These are phyloP conservation scores for Sanghuangporus sanghuang DNA, from an alignment of 1,284 basidiomycete species.

Conservation along the genomic window DNA sequence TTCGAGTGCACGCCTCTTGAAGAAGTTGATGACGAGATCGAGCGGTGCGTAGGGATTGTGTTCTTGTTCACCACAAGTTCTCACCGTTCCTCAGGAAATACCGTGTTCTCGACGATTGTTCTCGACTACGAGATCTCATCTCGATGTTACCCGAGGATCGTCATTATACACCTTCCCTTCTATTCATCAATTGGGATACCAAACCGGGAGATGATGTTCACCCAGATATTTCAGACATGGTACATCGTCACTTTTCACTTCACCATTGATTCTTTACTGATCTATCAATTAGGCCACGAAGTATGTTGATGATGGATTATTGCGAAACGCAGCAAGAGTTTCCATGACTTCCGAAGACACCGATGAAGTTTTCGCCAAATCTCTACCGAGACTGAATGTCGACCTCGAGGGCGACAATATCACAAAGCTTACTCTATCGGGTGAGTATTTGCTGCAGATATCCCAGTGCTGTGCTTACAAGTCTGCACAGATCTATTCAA, in stretches of 20 bases:
- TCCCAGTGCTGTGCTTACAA: not conserved
- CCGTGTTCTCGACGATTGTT: constrained; percentile 63
- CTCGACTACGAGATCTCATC: constrained; percentile 59
- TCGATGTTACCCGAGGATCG: constrained; percentile 44
- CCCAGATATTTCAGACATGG: constrained; percentile 48
- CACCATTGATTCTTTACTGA: not conserved
- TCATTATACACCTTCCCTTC: constrained; percentile 52
- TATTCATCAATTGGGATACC: constrained; percentile 56
- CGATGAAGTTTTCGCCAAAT: constrained; percentile 45
- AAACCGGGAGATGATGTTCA: constrained; percentile 31
- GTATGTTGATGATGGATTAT: constrained; percentile 36
- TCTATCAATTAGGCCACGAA: constrained; percentile 36
- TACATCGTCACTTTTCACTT: constrained; percentile 27
- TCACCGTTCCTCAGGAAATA: constrained; percentile 48
- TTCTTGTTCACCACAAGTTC: constrained; percentile 1
- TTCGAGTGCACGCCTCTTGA: constrained; percentile 67
- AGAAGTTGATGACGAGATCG: constrained; percentile 56
- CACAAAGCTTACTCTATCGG: constrained; percentile 39
- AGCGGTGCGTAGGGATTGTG: constrained; percentile 40
- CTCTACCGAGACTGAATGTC: constrained; percentile 37
- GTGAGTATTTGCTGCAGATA: constrained; percentile 28
- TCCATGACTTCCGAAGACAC: constrained; percentile 48
- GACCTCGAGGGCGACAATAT: constrained; percentile 55
- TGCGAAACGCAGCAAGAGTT: constrained; percentile 41
- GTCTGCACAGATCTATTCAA: constrained; percentile 40